Evolutionary conservation across 164 flowering plant genomes (phyloP).

Genomic region (Berberis vulgaris): DNA sequence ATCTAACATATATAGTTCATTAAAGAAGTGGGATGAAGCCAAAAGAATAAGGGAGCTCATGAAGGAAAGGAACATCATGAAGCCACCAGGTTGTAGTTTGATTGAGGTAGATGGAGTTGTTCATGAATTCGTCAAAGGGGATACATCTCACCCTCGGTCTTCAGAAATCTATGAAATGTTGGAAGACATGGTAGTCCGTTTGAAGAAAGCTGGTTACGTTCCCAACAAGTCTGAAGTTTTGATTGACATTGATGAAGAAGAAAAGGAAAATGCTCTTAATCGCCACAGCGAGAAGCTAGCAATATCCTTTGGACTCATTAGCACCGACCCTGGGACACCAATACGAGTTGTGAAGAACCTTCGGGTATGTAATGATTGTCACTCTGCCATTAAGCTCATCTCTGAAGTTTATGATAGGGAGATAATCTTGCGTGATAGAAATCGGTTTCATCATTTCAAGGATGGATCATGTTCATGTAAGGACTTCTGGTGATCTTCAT

Average conservation of each 20-base stretch:
- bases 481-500: slow-evolving; percentile 1
- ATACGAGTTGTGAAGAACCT: slow-evolving; percentile 1
- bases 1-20: slow-evolving; percentile 27
- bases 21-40: slow-evolving; percentile 28
- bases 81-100: slow-evolving; percentile 31
- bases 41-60: slow-evolving; percentile 25
- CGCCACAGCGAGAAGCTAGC: slow-evolving; percentile 1
- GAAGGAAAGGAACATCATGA: slow-evolving; percentile 20
- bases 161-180: slow-evolving; percentile 17
- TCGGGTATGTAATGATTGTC: not conserved
- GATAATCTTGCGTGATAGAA: not conserved
- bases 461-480: slow-evolving; percentile 1
- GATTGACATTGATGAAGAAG: slow-evolving; percentile 1
- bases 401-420: not conserved
- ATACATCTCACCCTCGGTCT: slow-evolving; percentile 20
- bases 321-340: slow-evolving; percentile 5
- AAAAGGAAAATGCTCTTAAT: not conserved
- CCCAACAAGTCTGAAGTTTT: not conserved
- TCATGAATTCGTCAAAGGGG: slow-evolving; percentile 28
- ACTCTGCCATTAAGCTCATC: not conserved
- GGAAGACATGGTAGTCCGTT: not conserved
- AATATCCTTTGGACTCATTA: not conserved
- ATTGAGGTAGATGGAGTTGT: slow-evolving; percentile 30
- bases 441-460: slow-evolving; percentile 1
- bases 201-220: not conserved